phyloP scores from a whole-genome alignment of 1,139 yeast species.

The Suhomyces anneliseae region DNA sequence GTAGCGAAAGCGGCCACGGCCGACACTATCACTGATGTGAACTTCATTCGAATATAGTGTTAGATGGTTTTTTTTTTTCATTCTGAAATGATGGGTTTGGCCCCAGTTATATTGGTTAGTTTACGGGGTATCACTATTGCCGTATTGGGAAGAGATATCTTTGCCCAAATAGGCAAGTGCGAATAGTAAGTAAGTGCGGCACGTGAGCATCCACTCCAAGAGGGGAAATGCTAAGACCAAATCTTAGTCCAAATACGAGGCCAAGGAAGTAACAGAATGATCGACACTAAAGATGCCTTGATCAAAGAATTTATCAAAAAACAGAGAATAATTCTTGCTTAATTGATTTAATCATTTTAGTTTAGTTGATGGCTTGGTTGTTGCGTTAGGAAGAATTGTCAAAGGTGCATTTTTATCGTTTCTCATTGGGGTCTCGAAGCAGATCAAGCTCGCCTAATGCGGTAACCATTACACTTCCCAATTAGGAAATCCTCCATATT shows the following conservation, averaged over 20 bases:
- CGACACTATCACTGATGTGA: background rate
- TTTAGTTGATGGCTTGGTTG: background rate
- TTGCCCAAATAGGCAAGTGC: slow-evolving; percentile 11
- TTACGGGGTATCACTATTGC: background rate
- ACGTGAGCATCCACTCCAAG: no score
- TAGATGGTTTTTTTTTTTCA: background rate
- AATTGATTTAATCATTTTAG: no score
- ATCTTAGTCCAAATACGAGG: no score
- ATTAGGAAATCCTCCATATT: slow-evolving; percentile 1
- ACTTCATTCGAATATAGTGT: background rate
- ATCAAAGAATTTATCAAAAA: no score
- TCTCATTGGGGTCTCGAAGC: background rate
- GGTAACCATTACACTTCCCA: slow-evolving; percentile 12
- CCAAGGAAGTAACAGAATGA: no score
- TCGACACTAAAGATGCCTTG: no score
- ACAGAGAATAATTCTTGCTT: no score
- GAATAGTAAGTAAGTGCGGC: background rate
- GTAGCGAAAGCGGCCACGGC: background rate
- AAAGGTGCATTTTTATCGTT: background rate
- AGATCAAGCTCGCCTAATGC: slow-evolving; percentile 8
- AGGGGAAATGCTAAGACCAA: no score
- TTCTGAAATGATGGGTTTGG: slow-evolving; percentile 1
- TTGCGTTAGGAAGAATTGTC: slow-evolving; percentile 1
- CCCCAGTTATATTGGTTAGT: slow-evolving; percentile 1
- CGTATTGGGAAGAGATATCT: slow-evolving; percentile 7